Evolutionary conservation across 352 stramenopile species (phyloP).

Genomic region (Phytopythium sindhum): DNA sequence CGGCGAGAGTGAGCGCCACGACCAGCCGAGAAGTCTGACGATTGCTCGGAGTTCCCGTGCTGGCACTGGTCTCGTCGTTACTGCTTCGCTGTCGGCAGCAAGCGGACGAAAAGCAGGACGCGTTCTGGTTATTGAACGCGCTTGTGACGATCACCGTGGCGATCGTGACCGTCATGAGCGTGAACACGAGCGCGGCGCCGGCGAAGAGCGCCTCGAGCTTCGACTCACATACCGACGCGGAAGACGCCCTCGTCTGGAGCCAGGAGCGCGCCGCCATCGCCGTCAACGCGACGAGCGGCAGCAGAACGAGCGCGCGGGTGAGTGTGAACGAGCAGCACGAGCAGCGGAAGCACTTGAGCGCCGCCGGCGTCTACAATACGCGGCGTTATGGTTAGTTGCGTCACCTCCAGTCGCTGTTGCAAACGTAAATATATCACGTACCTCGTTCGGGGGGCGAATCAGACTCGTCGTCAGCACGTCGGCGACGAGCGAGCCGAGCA

Average conservation of each 20-base stretch:
- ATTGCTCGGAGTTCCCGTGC: too few species aligned
- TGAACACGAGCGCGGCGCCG: slow-evolving; percentile 18
- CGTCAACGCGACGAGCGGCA: slow-evolving; percentile 21
- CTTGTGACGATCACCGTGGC: slow-evolving; percentile 11
- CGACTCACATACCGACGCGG: slow-evolving; percentile 3
- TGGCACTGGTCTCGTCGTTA: too few species aligned
- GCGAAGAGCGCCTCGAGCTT: slow-evolving; percentile 20
- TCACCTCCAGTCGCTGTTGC: neutral
- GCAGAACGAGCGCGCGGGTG: slow-evolving; percentile 28
- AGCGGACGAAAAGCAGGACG: neutral
- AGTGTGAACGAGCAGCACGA: slow-evolving; percentile 46
- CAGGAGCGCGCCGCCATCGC: slow-evolving; percentile 24
- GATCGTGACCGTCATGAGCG: slow-evolving; percentile 17
- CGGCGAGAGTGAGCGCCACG: neutral
- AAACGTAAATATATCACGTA: neutral
- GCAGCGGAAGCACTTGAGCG: slow-evolving; percentile 47
- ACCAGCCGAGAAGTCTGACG: neutral
- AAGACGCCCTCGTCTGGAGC: slow-evolving; percentile 11
- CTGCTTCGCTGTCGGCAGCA: neutral
- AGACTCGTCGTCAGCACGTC: neutral
- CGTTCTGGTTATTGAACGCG: neutral
- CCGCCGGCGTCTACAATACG: slow-evolving; percentile 19
- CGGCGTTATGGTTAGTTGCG: neutral
- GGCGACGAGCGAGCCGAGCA: neutral
- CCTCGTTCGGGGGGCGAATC: neutral